Evolutionary conservation across 345 rosid species (phyloP), one percentile per base, ranked within the genome.

Genomic region (Anastatica hierochuntica): DNA sequence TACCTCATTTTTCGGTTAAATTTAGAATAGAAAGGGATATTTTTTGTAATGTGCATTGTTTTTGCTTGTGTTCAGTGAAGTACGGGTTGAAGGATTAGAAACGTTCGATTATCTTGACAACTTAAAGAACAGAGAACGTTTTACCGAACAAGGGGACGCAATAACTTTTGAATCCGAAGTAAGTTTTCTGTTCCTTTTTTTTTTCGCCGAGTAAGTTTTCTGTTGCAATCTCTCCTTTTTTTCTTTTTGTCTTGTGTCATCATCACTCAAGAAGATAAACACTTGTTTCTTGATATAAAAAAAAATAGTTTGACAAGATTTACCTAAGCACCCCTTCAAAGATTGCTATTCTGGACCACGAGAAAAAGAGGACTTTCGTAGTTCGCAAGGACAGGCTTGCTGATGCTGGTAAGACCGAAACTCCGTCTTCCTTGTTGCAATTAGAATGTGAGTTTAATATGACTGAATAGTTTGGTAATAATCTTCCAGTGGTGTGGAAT

Each of bases 341-440:
- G 78, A 85, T 83, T 66, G 95, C 98, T 12, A 85, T 92, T 34
- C 58, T 88, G 69, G 98, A 92, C 69, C 98, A 88, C 23, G 96
- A 85, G 67, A 85, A 79, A 79, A 92, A 92, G 79, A 81, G 95
- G 67, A 92, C 98, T 21, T 85, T 88, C 46, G 95, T 88, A 38
- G 24, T 92, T 47, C 90, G 90, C 66, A 92, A 92, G 70, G 95
- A 92, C 60, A 97, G 98, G 36, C 88, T 92, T 71, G 88, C 96
- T 27, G 95, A 85, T 79, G 95, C 96, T 48, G 98, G 98, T 85
- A 69, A 84, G 76, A 48, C 57, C 18, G 12, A 50, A 49, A 21
- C 43, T 13, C 37, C 10, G 31, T 15, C 36, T 31, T 31, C 8
- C n/a, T n/a, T 7, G 31, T 27, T 27, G 31, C 31, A 27, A 27